Conservation (phyloP, 495 filamentous ascomycete genomes). For the Penicillium riverlandense region DNA sequence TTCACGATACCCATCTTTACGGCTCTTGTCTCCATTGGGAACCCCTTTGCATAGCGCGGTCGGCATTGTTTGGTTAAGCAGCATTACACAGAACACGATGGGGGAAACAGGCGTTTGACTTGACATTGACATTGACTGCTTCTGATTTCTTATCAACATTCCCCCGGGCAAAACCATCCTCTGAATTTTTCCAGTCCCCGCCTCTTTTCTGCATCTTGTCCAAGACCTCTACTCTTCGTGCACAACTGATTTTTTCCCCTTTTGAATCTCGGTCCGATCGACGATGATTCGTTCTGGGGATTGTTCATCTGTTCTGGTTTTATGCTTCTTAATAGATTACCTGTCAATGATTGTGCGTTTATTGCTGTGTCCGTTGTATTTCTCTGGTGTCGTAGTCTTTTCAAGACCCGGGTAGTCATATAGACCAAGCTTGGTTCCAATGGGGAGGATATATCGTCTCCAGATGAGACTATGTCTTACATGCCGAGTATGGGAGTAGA, state of each 20-base stretch:
- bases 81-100: conserved; percentile 23
- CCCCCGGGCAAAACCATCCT: conserved; percentile 1
- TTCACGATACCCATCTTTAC: conserved; percentile 24
- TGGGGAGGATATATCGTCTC: too few relatives aligned
- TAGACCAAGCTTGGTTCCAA: too few relatives aligned
- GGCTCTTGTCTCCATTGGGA: conserved; percentile 14
- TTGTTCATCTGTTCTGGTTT: not conserved
- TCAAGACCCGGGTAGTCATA: too few relatives aligned
- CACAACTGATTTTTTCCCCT: too few relatives aligned
- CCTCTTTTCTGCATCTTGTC: conserved; percentile 4
- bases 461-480: too few relatives aligned
- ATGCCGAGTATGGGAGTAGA: too few relatives aligned
- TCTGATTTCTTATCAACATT: conserved; percentile 5
- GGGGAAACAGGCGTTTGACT: conserved; percentile 23
- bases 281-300: not conserved
- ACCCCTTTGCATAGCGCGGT: conserved; percentile 42
- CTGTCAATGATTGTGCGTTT: too few relatives aligned
- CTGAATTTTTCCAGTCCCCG: conserved; percentile 1
- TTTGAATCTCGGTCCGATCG: too few relatives aligned
- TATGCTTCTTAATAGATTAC: too few relatives aligned
- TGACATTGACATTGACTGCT: conserved; percentile 5
- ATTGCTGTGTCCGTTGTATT: too few relatives aligned
- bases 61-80: conserved; percentile 32
- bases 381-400: too few relatives aligned
- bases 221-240: not conserved